Evolutionary conservation across 345 rosid genomes (phyloP).

Genomic region (Noccaea caerulescens): DNA sequence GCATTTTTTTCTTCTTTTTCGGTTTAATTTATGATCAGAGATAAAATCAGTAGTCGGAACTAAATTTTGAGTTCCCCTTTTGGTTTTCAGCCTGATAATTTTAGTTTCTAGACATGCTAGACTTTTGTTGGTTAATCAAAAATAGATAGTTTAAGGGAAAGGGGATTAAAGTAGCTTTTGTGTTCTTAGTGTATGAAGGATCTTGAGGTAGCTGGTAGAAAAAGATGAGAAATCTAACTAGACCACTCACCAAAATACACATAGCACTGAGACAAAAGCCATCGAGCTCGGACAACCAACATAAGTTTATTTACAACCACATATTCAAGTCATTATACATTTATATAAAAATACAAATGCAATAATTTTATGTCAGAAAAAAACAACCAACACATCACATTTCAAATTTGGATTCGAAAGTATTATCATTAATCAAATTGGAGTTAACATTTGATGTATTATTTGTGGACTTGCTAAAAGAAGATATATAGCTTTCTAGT

Average conservation of each 20-base stretch:
- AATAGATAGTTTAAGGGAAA: not conserved
- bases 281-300: not conserved
- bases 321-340: not conserved
- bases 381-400: not conserved
- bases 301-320: not conserved
- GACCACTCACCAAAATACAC: constrained; percentile 20
- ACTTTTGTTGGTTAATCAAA: not conserved
- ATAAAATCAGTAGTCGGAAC: not conserved
- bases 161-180: not conserved
- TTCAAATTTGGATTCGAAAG: not conserved
- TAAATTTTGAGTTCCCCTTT: not conserved
- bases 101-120: not conserved
- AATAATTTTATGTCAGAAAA: not conserved
- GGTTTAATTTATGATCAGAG: not conserved
- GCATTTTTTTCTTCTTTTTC: not conserved
- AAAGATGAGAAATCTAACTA: not conserved
- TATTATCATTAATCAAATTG: not conserved
- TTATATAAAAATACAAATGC: not conserved
- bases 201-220: not conserved
- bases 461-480: not conserved
- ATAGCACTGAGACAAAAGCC: constrained; percentile 3
- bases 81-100: not conserved
- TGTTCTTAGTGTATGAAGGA: not conserved
- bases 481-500: no score
- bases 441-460: not conserved